Evolutionary conservation across 176 grass and related monocot species (phyloP).

Genomic region (Triticum urartu): DNA sequence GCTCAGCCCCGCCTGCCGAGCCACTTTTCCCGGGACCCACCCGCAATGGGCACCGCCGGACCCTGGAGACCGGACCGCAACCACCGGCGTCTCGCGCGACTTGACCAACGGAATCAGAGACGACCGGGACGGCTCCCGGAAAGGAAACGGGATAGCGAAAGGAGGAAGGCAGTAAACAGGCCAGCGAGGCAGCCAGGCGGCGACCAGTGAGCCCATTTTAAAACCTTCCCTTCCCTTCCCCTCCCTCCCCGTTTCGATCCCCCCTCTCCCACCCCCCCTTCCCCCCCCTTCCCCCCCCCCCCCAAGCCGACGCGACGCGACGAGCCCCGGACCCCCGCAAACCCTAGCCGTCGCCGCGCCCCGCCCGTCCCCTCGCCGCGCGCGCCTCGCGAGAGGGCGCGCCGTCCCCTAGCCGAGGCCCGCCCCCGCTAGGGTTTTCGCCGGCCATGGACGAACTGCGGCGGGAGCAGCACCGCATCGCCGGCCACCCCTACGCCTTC

Average conservation of each 20-base stretch:
- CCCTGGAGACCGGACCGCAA: background rate
- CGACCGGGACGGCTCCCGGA: slow-evolving; percentile 15
- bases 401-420: background rate
- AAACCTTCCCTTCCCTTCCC: slow-evolving; percentile 32
- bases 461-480: slow-evolving; percentile 15
- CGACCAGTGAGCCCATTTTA: slow-evolving; percentile 10
- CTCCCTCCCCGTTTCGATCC: slow-evolving; percentile 11
- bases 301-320: background rate
- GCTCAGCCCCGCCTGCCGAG: too few species aligned
- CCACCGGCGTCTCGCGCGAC: background rate
- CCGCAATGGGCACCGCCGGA: background rate
- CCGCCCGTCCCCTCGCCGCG: background rate
- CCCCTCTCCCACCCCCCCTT: slow-evolving; percentile 10
- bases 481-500: slow-evolving; percentile 35
- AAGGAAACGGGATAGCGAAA: background rate
- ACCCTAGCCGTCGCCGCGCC: slow-evolving; percentile 26
- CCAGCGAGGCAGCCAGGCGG: slow-evolving; percentile 6
- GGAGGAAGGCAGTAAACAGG: slow-evolving; percentile 12
- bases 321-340: slow-evolving; percentile 1
- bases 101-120: background rate
- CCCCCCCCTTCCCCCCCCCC: background rate
- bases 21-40: background rate
- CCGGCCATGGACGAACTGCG: slow-evolving; percentile 11
- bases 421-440: slow-evolving; percentile 31
- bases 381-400: background rate